A percentile compares a stretch with the other conserved stretches of the same genome.
These are phyloP conservation scores for Geotrichum citri-aurantii DNA, from an alignment of 1,139 yeast genomes.

Conservation along the genomic window DNA sequence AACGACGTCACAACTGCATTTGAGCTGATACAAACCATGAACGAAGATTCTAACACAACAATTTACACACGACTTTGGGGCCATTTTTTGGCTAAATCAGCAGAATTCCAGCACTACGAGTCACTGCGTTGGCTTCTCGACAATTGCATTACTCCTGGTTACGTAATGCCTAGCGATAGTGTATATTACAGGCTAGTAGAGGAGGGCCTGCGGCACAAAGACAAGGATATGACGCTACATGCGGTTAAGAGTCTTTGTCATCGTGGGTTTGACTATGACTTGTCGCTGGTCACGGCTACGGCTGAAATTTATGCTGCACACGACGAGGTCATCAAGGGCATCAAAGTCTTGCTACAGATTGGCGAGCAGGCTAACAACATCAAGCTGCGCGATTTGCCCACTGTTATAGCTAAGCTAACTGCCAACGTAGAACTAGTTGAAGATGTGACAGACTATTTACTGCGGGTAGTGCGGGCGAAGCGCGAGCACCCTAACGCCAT, in stretches of 20 bases:
- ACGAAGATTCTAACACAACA: slow-evolving; percentile 4
- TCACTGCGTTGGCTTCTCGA: slow-evolving; percentile 31
- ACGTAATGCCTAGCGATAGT: slow-evolving; percentile 31
- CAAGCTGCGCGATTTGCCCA: slow-evolving; percentile 8
- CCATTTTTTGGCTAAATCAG: slow-evolving; percentile 28
- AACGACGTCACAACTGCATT: slow-evolving; percentile 32
- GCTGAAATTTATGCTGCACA: slow-evolving; percentile 8
- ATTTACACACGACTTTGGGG: slow-evolving; percentile 36
- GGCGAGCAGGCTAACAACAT: slow-evolving; percentile 9
- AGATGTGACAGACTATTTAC: slow-evolving; percentile 1
- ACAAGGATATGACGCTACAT: slow-evolving; percentile 16
- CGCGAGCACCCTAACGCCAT: slow-evolving; percentile 2
- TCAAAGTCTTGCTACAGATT: slow-evolving; percentile 5
- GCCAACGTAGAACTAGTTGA: neutral
- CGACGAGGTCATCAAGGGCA: neutral
- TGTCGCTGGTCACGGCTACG: slow-evolving; percentile 3
- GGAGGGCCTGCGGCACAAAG: slow-evolving; percentile 27
- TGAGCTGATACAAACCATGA: slow-evolving; percentile 28
- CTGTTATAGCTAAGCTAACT: neutral
- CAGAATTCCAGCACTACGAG: slow-evolving; percentile 25
- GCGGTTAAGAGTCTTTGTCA: slow-evolving; percentile 9
- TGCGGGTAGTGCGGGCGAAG: neutral
- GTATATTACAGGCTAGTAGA: slow-evolving; percentile 28
- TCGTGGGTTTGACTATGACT: slow-evolving; percentile 10
- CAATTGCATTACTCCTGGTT: slow-evolving; percentile 32